Conservation (phyloP, 192 early-diverging fungal species). For the Chytriomyces hyalinus region DNA sequence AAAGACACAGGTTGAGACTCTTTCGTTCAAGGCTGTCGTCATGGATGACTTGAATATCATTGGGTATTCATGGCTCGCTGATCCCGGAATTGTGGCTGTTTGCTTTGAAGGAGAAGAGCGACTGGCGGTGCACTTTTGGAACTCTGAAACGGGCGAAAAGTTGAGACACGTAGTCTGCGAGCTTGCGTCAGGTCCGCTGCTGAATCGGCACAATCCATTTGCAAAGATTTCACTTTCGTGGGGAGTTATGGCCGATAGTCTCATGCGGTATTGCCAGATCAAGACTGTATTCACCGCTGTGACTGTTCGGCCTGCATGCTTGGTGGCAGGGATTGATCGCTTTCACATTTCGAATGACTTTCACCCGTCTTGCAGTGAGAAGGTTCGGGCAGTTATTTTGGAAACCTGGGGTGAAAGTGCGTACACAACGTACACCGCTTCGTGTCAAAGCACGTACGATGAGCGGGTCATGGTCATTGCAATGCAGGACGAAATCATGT, state of each 20-base stretch:
- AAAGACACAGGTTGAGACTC: not conserved
- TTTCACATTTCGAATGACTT: slow-evolving; percentile 6
- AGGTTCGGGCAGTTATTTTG: not conserved
- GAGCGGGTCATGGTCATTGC: slow-evolving; percentile 8
- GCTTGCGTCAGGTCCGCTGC: not conserved
- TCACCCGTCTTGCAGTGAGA: not conserved
- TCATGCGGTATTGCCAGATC: not conserved
- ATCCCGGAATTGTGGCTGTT: slow-evolving; percentile 2
- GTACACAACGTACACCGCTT: not conserved
- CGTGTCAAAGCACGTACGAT: slow-evolving; percentile 19
- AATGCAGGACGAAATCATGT: slow-evolving; percentile 3
- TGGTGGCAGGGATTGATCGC: slow-evolving; percentile 3
- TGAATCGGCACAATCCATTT: not conserved
- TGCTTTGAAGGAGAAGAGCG: not conserved
- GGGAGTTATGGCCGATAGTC: slow-evolving; percentile 11
- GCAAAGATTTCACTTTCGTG: slow-evolving; percentile 3
- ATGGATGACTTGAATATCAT: not conserved
- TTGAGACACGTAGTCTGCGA: not conserved
- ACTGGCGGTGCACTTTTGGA: slow-evolving; percentile 15
- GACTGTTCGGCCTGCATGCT: slow-evolving; percentile 1
- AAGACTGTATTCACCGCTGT: not conserved
- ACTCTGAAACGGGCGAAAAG: slow-evolving; percentile 2
- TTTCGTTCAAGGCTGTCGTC: not conserved
- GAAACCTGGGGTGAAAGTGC: not conserved
- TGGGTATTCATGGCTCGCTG: slow-evolving; percentile 1